Evolutionary conservation across 208 protist genomes (phyloP), one percentile per base, ranked within the genome.

Genomic region (Ichthyophonus hoferi): DNA sequence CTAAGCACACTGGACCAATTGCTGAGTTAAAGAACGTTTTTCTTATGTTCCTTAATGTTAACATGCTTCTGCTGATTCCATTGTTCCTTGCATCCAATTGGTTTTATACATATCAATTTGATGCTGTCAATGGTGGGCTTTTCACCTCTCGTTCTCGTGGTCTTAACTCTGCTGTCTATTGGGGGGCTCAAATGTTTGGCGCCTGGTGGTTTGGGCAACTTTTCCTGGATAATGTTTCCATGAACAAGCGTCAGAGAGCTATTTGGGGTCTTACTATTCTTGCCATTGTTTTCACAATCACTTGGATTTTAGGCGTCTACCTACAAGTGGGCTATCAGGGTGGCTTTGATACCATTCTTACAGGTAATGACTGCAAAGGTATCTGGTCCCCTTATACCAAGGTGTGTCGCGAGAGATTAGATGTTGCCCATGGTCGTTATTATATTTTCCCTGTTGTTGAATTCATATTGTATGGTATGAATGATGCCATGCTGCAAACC

Each of bases 121-220:
- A 38, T 39, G 3, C 2, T 34, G 35, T 81, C 33, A 81, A 81
- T 38, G 77, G 77, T 39, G 3, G 3, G 3, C 33, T 81, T 12
- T 81, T 81, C 33, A n/a, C 3, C 33, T 3, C 77, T 14, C 14
- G 3, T 3, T 37, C 77, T 37, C 24, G 77, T 33, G 82, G 82
- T 34, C 33, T 86, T 3, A 86, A 86, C 82, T 58, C 14, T 86
- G 82, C 82, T 50, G 33, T 86, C 3, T 86, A 58, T 78, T 86
- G 82, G 82, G 82, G 41, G 3, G 33, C 33, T 3, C 82, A 86
- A 81, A 81, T 81, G 77, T 3, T 81, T 38, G 77, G 77, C 14
- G 77, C 77, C 2, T 81, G 3, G 3, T n/a, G 3, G 33, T 3
- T 81, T 38, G 77, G 77, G 3, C 2, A 12, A 3, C 12, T 81